These are phyloP conservation scores for Tetrapisispora namnaoensis DNA, from an alignment of 805 yeast genomes.

Conservation along the genomic window DNA sequence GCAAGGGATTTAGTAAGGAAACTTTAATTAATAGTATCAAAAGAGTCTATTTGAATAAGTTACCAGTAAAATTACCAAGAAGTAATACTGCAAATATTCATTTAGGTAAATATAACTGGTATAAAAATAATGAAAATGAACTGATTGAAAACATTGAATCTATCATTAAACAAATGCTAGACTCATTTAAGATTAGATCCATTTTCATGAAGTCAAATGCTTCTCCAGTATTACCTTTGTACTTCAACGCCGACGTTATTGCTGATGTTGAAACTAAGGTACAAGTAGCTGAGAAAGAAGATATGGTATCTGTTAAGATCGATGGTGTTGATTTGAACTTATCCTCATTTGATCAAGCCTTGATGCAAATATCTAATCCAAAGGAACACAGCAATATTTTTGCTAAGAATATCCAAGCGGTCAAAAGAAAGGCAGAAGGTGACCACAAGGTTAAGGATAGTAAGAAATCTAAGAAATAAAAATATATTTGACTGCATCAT, in stretches of 20 bases:
- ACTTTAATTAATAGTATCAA: slow-evolving; percentile 51
- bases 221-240: slow-evolving; percentile 84
- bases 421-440: slow-evolving; percentile 21
- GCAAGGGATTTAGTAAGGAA: slow-evolving; percentile 32
- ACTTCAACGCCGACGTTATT: slow-evolving; percentile 44
- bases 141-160: slow-evolving; percentile 52
- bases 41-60: slow-evolving; percentile 43
- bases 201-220: slow-evolving; percentile 53
- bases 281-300: slow-evolving; percentile 16
- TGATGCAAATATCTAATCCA: slow-evolving; percentile 76
- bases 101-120: slow-evolving; percentile 46
- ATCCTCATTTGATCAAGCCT: slow-evolving; percentile 60
- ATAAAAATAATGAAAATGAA: slow-evolving; percentile 32
- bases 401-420: slow-evolving; percentile 43
- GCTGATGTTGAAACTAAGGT: slow-evolving; percentile 30
- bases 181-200: slow-evolving; percentile 39
- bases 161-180: slow-evolving; percentile 40
- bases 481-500: neutral
- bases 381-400: slow-evolving; percentile 53
- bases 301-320: slow-evolving; percentile 18
- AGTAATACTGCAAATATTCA: slow-evolving; percentile 58
- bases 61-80: slow-evolving; percentile 60
- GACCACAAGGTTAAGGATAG: slow-evolving; percentile 3
- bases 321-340: slow-evolving; percentile 37
- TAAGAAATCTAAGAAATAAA: slow-evolving; percentile 19